phyloP scores from a whole-genome alignment of 2,329 filamentous ascomycete species.

The Alternaria conjuncta region DNA sequence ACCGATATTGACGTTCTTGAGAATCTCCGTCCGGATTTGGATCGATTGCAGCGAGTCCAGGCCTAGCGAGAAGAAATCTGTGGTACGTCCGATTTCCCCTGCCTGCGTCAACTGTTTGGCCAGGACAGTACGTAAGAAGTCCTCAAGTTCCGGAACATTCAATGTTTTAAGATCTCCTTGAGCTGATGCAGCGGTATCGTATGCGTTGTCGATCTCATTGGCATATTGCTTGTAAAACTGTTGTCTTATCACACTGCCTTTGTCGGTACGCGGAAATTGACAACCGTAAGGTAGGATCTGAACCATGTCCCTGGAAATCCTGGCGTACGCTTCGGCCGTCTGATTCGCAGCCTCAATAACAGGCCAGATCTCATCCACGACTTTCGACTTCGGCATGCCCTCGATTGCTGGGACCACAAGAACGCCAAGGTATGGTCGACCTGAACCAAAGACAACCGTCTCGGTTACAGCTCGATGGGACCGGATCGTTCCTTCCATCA shows the following conservation, averaged over 20 bases:
- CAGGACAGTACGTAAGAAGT: constrained; percentile 27
- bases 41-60: constrained; percentile 67
- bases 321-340: constrained; percentile 58
- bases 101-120: constrained; percentile 17
- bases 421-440: constrained; percentile 59
- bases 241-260: constrained; percentile 63
- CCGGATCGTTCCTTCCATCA: constrained; percentile 61
- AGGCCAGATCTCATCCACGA: constrained; percentile 56
- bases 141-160: background rate
- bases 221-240: constrained; percentile 59
- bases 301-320: constrained; percentile 62
- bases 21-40: constrained; percentile 59
- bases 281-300: constrained; percentile 55
- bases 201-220: constrained; percentile 55
- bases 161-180: background rate
- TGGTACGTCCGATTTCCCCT: constrained; percentile 35
- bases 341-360: constrained; percentile 59
- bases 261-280: constrained; percentile 61
- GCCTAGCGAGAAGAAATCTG: constrained; percentile 66
- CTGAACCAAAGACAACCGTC: constrained; percentile 63
- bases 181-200: constrained; percentile 42
- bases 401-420: constrained; percentile 56
- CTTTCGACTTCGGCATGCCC: background rate
- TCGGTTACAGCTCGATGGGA: constrained; percentile 62
- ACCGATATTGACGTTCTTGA: constrained; percentile 58